These are phyloP conservation scores for Parafenestella ontariensis DNA, from an alignment of 2,329 filamentous ascomycete genomes.

Conservation along the genomic window DNA sequence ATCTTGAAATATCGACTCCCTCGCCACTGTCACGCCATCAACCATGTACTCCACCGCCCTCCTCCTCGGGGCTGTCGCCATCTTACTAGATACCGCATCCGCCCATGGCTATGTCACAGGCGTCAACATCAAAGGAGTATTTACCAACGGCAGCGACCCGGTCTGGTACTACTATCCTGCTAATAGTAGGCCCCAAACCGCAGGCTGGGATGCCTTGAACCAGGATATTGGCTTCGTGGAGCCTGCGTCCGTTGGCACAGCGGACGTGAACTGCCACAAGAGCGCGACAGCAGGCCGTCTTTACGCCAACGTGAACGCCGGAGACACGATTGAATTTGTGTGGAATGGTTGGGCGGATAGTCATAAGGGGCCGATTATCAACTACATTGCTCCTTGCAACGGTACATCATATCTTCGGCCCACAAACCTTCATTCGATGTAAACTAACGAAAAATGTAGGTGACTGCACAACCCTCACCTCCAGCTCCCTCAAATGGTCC, in stretches of 20 bases:
- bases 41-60: conserved; percentile 27
- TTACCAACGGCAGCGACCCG: conserved; percentile 40
- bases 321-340: conserved; percentile 40
- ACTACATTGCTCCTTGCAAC: conserved; percentile 49
- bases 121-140: conserved; percentile 31
- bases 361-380: conserved; percentile 49
- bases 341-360: conserved; percentile 48
- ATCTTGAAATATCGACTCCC: background rate
- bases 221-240: conserved; percentile 49
- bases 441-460: conserved; percentile 19
- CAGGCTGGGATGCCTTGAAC: conserved; percentile 47
- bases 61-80: conserved; percentile 24
- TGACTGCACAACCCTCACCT: conserved; percentile 39
- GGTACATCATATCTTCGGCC: conserved; percentile 17
- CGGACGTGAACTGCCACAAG: conserved; percentile 51
- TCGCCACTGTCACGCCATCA: background rate
- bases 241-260: conserved; percentile 31
- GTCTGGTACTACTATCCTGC: conserved; percentile 41
- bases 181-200: conserved; percentile 32
- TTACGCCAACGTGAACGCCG: conserved; percentile 45
- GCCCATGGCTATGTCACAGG: conserved; percentile 43
- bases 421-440: background rate
- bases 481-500: conserved; percentile 39
- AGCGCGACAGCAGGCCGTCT: conserved; percentile 41
- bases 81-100: conserved; percentile 28